Base-by-base conservation (phyloP, 2,329 filamentous ascomycete genomes). In the Thermochaetoides dissita region DNA sequence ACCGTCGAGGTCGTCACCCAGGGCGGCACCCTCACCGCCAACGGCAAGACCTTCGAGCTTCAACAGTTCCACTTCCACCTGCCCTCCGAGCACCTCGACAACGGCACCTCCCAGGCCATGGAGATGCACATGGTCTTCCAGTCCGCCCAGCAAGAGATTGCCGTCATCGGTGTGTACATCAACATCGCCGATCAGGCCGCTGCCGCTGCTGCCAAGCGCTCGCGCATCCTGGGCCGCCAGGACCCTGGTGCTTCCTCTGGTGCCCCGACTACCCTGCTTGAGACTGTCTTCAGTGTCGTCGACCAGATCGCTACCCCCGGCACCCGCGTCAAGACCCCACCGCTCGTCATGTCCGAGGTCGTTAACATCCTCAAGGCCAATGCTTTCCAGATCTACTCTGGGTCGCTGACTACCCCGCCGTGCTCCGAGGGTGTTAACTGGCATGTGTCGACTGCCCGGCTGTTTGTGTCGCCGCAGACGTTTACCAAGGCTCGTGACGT, bases 101-200 rank as follows among this genome's bases (percentile, higher is more conserved):
- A 62, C 47, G 61, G 62, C 28, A 62, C 59, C 11, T 71, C 56
- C 51, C 57, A 70, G 52, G 63, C 64, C 28, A 67, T 73, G 63
- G 70, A 73, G 56, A 65, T 68, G 58, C 75, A 79, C 59, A 72
- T 78, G 64, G 74, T 79, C 34, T 75, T 73, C 54, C 61, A 69
- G 53, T 62, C 62, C 10, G 59, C 62, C 9, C 54, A 52, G 32
- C 49, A 56, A 10, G 53, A 65, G 42, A 60, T 68, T 33, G 63
- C 64, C 30, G 66, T 68, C 45, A 55, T 69, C 32, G 65, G 64
- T 38, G 55, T 61, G 38, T 68, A 66, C 55, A 57, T 68, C 47
- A 63, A 65, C 46, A 51, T 65, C 29, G 56, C 58, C 45, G 42
- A 47, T 36, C 55, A 56, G 33, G 50, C 51, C 8, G 49, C 48